These are phyloP conservation scores for Hygrophila difformis DNA, from an alignment of 257 asterid species.

Conservation along the genomic window DNA sequence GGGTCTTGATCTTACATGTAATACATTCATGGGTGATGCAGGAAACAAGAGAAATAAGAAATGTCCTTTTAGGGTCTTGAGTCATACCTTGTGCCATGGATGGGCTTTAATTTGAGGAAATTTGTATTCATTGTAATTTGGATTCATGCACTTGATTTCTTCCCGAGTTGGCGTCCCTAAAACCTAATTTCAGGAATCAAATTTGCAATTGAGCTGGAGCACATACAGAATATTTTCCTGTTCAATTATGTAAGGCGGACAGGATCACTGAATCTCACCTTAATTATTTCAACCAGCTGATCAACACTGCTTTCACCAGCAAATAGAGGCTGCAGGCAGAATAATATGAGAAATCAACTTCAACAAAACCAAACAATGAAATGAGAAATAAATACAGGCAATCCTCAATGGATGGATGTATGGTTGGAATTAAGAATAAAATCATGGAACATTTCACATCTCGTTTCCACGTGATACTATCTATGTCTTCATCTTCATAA, in stretches of 20 bases:
- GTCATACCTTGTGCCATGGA: slow-evolving; percentile 54
- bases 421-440: too few species aligned
- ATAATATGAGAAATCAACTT: slow-evolving; percentile 9
- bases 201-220: too few species aligned
- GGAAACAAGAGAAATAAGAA: not conserved
- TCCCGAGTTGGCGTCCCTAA: slow-evolving; percentile 58
- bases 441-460: too few species aligned
- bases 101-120: slow-evolving; percentile 51
- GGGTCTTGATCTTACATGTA: not conserved
- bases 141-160: slow-evolving; percentile 60
- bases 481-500: too few species aligned
- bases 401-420: too few species aligned
- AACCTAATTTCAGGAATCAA: slow-evolving; percentile 18
- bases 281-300: slow-evolving; percentile 87
- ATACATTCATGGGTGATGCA: not conserved
- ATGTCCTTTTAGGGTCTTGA: not conserved
- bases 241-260: too few species aligned
- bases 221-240: too few species aligned
- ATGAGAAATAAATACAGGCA: not conserved
- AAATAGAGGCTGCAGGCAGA: slow-evolving; percentile 69
- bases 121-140: slow-evolving; percentile 41
- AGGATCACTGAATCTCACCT: slow-evolving; percentile 58
- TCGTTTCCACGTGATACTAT: too few species aligned
- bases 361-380: not conserved
- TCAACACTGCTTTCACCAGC: slow-evolving; percentile 95